These are phyloP conservation scores for Penicillium sp. DNA, from an alignment of 2,329 filamentous ascomycete genomes.

Conservation along the genomic window DNA sequence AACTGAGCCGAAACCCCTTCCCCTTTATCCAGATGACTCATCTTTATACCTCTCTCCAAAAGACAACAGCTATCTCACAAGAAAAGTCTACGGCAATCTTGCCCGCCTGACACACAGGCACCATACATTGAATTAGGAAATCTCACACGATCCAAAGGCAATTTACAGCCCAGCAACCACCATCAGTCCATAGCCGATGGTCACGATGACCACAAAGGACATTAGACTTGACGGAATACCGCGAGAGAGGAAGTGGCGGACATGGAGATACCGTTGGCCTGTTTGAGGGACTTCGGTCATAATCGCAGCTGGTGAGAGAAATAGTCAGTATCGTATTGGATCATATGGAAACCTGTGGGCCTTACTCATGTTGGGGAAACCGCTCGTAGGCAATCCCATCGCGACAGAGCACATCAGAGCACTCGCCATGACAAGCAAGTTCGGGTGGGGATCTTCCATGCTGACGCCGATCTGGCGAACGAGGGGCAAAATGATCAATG, in stretches of 20 bases:
- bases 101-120: not conserved
- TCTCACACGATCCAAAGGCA: not conserved
- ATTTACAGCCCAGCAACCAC: constrained; percentile 64
- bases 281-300: constrained; percentile 97
- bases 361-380: constrained; percentile 99
- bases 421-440: constrained; percentile 90
- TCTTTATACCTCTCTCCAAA: not conserved
- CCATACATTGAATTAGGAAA: not conserved
- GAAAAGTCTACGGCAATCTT: not conserved
- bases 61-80: not conserved
- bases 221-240: constrained; percentile 85
- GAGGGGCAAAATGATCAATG: constrained; percentile 88
- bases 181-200: constrained; percentile 90
- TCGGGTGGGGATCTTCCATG: constrained; percentile 90
- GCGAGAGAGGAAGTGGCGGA: constrained; percentile 92
- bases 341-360: constrained; percentile 7
- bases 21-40: not conserved
- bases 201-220: constrained; percentile 78
- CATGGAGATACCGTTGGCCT: constrained; percentile 85
- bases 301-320: constrained; percentile 71
- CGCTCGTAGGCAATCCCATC: constrained; percentile 93
- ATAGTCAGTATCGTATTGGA: constrained; percentile 7
- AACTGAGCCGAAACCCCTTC: not conserved
- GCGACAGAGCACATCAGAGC: constrained; percentile 97
- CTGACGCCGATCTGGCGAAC: constrained; percentile 79